Evolutionary conservation across 202 grass and related monocot genomes (phyloP).

Genomic region (Tripidium arundinaceum): DNA sequence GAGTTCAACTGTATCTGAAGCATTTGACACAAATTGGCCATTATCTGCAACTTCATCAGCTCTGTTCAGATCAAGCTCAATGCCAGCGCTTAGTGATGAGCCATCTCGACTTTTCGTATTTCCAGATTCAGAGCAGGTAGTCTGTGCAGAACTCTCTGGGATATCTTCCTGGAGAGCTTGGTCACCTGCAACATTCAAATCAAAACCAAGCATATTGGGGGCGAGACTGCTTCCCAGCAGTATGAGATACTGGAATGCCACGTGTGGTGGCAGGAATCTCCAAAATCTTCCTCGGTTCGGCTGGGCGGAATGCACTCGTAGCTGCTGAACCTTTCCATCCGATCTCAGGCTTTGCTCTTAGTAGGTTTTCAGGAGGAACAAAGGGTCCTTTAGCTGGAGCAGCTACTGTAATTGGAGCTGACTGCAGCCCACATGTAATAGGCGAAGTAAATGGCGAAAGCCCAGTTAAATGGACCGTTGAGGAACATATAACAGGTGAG

Average conservation of each 20-base stretch:
- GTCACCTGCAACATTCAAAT: conserved; percentile 71
- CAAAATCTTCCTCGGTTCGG: conserved; percentile 44
- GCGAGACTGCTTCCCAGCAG: conserved; percentile 30
- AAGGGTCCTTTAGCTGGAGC: conserved; percentile 68
- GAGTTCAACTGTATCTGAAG: conserved; percentile 28
- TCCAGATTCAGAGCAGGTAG: conserved; percentile 46
- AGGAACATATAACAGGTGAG: conserved; percentile 24
- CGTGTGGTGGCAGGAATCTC: conserved; percentile 28
- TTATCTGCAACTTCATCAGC: conserved; percentile 49
- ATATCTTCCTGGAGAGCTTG: conserved; percentile 45
- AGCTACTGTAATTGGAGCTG: conserved; percentile 52
- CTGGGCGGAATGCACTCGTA: conserved; percentile 69
- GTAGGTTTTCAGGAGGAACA: conserved; percentile 59
- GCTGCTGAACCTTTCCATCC: conserved; percentile 74
- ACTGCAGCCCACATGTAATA: conserved; percentile 14
- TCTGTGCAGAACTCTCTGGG: conserved; percentile 47
- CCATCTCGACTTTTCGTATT: conserved; percentile 30
- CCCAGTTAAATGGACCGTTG: conserved; percentile 28
- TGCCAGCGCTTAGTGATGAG: conserved; percentile 29
- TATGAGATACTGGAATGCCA: conserved; percentile 23
- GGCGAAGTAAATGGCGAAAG: conserved; percentile 27
- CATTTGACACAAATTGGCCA: conserved; percentile 31
- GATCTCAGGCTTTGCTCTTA: conserved; percentile 51
- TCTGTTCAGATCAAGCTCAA: conserved; percentile 72
- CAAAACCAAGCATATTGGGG: conserved; percentile 48